Evolutionary conservation across 2,329 filamentous ascomycete species (phyloP).

Genomic region (Fusarium mexicanum): DNA sequence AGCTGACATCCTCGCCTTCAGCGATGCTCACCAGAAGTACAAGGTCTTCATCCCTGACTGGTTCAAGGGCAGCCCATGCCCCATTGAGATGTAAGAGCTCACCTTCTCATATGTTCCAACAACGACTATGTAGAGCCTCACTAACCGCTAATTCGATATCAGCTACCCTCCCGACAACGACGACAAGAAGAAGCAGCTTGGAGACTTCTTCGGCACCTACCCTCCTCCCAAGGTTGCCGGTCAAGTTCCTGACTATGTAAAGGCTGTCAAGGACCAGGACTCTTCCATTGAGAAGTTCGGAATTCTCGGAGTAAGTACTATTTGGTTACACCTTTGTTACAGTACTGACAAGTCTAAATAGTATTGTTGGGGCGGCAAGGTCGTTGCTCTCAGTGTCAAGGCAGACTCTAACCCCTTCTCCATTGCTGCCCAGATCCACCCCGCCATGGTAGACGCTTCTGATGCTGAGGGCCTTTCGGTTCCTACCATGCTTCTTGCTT

Average conservation of each 20-base stretch:
- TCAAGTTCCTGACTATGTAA: slow-evolving; percentile 64
- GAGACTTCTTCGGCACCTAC: slow-evolving; percentile 65
- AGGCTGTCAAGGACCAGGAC: slow-evolving; percentile 62
- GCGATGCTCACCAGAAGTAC: slow-evolving; percentile 72
- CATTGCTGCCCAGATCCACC: slow-evolving; percentile 63
- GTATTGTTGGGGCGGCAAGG: slow-evolving; percentile 79
- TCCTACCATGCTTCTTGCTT: slow-evolving; percentile 71
- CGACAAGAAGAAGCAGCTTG: slow-evolving; percentile 69
- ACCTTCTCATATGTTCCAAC: background rate
- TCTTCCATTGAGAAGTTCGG: slow-evolving; percentile 67
- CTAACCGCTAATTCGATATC: background rate
- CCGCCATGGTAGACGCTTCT: slow-evolving; percentile 70
- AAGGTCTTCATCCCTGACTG: slow-evolving; percentile 92
- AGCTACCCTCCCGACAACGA: slow-evolving; percentile 71
- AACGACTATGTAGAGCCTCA: background rate
- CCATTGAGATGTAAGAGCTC: slow-evolving; percentile 57
- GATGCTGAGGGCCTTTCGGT: slow-evolving; percentile 70
- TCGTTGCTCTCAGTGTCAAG: slow-evolving; percentile 63
- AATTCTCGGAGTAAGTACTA: slow-evolving; percentile 64
- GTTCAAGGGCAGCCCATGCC: slow-evolving; percentile 78
- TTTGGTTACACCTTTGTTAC: background rate
- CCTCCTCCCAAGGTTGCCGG: slow-evolving; percentile 58
- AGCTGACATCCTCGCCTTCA: slow-evolving; percentile 70
- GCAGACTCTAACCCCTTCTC: slow-evolving; percentile 64
- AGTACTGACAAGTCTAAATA: slow-evolving; percentile 36